Base-by-base conservation (phyloP, 331 rosid genomes). In the Stylosanthes scabra region DNA sequence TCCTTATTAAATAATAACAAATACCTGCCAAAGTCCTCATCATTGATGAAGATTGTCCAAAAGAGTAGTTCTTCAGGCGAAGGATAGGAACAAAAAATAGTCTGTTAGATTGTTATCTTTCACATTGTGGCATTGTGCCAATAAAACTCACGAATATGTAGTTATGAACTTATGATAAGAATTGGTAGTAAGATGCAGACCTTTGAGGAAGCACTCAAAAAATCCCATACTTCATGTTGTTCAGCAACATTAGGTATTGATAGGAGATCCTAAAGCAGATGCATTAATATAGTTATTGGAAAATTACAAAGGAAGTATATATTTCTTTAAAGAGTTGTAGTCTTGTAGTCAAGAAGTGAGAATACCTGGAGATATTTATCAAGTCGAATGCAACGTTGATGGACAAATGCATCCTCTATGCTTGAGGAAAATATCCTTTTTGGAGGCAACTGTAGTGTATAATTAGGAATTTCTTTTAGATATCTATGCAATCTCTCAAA, bases 201-300 rank as follows among this genome's bases (percentile, higher is more conserved):
- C 98, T 92, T 88, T 46, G 99, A 95, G 28, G 98, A 88, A 81
- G 31, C 89, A 81, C 99, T 90, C 61, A 95, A 84, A 78, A 95
- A 95, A 76, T 95, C 99, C 99, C 98, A 95, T 28, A 95, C 98
- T 85, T 95, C 99, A 67, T 95, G 99, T 66, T 88, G 99, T 81
- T 95, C 99, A 8, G 99, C 98, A 79, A 95, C 92, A 64, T 95
- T 95, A 69, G 99, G 92, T 80, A 95, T 92, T 41, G 94, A 95
- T 76, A 95, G 75, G 58, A 95, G 88, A 61, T 92, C 97, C 99
- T 95, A 79, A 71, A 77, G 79, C 20, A 70, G 52, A 66, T 42
- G 68, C 50, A 68, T 65, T 9, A 78, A 59, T 63, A 40, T 54
- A 14, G 68, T 12, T 44, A 46, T 47, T 59, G 70, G 34, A 45